phyloP scores from a whole-genome alignment of 2,329 filamentous ascomycete genomes.

The Penicillium paneum region DNA sequence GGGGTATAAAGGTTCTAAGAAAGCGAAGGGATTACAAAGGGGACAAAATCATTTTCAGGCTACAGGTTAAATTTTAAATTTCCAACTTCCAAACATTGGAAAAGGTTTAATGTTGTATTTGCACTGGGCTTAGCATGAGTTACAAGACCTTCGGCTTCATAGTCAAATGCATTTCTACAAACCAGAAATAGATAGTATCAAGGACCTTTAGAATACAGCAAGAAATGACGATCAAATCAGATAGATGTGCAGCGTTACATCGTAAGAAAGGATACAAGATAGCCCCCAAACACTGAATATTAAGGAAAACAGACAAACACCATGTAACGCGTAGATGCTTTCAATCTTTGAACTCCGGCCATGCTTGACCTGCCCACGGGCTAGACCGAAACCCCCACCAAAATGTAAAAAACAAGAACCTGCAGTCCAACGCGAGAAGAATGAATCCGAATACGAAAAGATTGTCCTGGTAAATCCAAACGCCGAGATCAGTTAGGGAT shows the following conservation, averaged over 20 bases:
- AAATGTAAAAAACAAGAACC: conserved; percentile 10
- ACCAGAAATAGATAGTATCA: not conserved
- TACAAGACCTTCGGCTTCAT: not conserved
- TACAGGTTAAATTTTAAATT: not conserved
- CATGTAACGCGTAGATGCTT: conserved; percentile 13
- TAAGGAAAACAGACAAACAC: conserved; percentile 11
- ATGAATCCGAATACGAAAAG: conserved; percentile 3
- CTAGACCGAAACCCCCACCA: conserved; percentile 9
- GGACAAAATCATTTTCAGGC: not conserved
- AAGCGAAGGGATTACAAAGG: not conserved
- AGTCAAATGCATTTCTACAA: not conserved
- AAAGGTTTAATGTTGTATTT: not conserved
- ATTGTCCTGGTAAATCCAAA: conserved; percentile 13
- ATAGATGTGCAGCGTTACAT: conserved; percentile 27
- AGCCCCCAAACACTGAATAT: conserved; percentile 7
- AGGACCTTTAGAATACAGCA: not conserved
- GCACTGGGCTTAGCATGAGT: too few relatives aligned
- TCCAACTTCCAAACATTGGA: not conserved
- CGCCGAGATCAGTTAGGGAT: conserved; percentile 15
- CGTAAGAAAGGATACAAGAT: conserved; percentile 16
- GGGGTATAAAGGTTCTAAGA: not conserved
- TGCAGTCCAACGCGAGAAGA: conserved; percentile 9
- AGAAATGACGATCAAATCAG: not conserved
- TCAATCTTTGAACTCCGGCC: conserved; percentile 27
- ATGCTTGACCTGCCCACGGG: conserved; percentile 23